Conservation (phyloP, 179 eudicot species). For the Sideroxylon spinosum region DNA sequence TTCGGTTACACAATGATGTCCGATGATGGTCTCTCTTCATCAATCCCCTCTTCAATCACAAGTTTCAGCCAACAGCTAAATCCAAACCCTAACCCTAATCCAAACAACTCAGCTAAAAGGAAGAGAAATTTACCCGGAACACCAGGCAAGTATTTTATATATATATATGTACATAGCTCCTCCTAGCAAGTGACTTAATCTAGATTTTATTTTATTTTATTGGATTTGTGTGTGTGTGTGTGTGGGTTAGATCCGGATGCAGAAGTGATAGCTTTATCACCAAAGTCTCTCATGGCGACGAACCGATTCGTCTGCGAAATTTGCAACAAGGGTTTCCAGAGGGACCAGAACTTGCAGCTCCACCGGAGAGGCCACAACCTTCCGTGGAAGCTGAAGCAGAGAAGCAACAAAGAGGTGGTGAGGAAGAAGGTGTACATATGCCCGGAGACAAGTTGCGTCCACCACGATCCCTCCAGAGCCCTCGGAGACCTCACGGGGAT, state of each 20-base stretch:
- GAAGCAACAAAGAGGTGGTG: slow-evolving; percentile 22
- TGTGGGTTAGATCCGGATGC: slow-evolving; percentile 31
- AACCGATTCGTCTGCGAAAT: slow-evolving; percentile 28
- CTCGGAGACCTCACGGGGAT: slow-evolving; percentile 36
- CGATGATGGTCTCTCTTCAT: slow-evolving; percentile 23
- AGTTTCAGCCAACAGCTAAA: slow-evolving; percentile 26
- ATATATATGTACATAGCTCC: no score
- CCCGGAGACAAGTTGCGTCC: slow-evolving; percentile 34
- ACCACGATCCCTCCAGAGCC: slow-evolving; percentile 34
- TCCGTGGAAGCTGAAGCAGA: slow-evolving; percentile 37
- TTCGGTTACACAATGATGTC: slow-evolving; percentile 24
- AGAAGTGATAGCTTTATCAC: slow-evolving; percentile 37
- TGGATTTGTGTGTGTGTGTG: background rate
- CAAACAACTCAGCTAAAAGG: slow-evolving; percentile 47
- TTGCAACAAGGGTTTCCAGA: slow-evolving; percentile 31
- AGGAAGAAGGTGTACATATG: slow-evolving; percentile 35
- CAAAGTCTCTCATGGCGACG: slow-evolving; percentile 36
- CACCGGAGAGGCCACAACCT: slow-evolving; percentile 38
- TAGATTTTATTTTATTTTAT: background rate
- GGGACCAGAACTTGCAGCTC: slow-evolving; percentile 39
- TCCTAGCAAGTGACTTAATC: no score
- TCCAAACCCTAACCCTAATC: slow-evolving; percentile 45
- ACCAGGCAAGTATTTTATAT: slow-evolving; percentile 46
- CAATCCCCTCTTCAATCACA: slow-evolving; percentile 20
- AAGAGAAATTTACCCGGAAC: slow-evolving; percentile 70